Conservation (phyloP, 768 basidiomycete genomes). For the Ramaria sp. region DNA sequence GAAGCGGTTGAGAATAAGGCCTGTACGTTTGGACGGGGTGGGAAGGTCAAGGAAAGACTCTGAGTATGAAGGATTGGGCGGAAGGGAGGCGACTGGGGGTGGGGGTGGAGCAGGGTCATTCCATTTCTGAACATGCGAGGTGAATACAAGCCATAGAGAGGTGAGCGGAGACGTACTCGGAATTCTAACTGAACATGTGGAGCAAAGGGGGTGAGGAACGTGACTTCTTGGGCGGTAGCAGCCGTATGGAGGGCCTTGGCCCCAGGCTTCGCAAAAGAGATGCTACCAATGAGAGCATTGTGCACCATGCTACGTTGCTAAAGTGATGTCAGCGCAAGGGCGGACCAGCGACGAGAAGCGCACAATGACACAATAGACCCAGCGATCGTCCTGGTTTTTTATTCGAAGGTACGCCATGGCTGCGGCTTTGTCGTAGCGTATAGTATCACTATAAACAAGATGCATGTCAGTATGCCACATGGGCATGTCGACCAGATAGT, state of each 20-base stretch:
- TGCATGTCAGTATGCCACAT: not conserved
- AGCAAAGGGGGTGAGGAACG: constrained; percentile 50
- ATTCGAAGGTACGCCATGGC: constrained; percentile 69
- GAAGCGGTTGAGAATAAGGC: constrained; percentile 77
- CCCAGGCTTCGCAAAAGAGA: constrained; percentile 67
- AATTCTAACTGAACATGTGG: constrained; percentile 24
- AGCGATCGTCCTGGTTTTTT: constrained; percentile 72
- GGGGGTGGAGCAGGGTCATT: constrained; percentile 24
- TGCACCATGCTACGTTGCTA: constrained; percentile 60
- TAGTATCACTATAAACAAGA: constrained; percentile 45
- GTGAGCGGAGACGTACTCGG: constrained; percentile 17
- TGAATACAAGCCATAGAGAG: not conserved
- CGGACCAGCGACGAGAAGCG: not conserved
- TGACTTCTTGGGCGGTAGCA: constrained; percentile 75
- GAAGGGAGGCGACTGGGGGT: constrained; percentile 24
- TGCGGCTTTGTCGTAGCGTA: constrained; percentile 69
- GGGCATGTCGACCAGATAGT: not conserved
- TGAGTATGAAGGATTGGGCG: constrained; percentile 4
- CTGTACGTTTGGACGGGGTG: constrained; percentile 60
- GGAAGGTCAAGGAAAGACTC: constrained; percentile 46
- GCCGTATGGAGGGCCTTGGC: constrained; percentile 71
- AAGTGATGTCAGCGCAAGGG: constrained; percentile 2
- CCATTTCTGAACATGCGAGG: constrained; percentile 17
- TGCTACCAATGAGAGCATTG: constrained; percentile 65
- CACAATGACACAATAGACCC: constrained; percentile 64